Conservation (phyloP, 108 stramenopile species). For the Discostella pseudostelligera region DNA sequence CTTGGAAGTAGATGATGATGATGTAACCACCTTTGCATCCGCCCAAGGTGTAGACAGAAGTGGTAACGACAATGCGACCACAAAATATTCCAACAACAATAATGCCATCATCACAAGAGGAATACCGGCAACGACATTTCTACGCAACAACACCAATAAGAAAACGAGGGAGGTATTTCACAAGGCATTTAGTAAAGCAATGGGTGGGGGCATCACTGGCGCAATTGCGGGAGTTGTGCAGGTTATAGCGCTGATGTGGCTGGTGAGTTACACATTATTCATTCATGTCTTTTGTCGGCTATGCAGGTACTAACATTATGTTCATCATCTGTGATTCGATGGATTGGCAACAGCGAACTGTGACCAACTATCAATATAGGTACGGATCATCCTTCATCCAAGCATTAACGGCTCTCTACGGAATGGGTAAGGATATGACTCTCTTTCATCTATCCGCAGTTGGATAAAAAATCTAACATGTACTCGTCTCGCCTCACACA, state of each 20-base stretch:
- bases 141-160: not conserved
- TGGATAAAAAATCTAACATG: too few species aligned
- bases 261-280: too few species aligned
- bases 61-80: too few species aligned
- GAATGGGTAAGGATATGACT: not conserved
- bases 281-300: too few species aligned
- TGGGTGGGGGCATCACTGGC: constrained; percentile 89
- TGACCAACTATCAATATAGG: constrained; percentile 94
- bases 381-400: constrained; percentile 85
- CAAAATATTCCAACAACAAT: not conserved
- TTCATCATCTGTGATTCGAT: not conserved
- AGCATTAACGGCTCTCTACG: constrained; percentile 64
- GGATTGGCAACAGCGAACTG: constrained; percentile 58
- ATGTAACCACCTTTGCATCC: too few species aligned
- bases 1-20: not conserved
- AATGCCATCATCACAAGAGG: not conserved
- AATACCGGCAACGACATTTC: not conserved
- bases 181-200: constrained; percentile 61
- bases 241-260: constrained; percentile 84
- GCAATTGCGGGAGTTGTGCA: constrained; percentile 87
- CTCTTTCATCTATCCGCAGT: not conserved
- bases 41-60: too few species aligned
- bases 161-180: constrained; percentile 11
- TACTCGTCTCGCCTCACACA: too few species aligned
- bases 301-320: too few species aligned